Evolutionary conservation across 108 stramenopile genomes (phyloP).

Genomic region (Fragilaria crotonensis): DNA sequence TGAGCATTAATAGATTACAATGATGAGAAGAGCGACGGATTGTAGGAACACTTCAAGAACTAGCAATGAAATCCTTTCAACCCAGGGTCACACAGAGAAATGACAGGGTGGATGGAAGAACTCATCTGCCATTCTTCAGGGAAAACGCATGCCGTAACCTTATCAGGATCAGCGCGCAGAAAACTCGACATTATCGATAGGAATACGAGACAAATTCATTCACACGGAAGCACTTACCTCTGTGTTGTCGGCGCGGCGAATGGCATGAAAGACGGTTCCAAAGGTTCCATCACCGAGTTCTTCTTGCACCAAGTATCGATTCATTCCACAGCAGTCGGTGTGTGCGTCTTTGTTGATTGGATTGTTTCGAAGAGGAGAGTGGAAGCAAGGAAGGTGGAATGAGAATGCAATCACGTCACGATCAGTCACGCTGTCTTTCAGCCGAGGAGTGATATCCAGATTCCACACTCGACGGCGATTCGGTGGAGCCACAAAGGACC

Average conservation of each 20-base stretch:
- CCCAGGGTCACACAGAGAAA: slow-evolving; percentile 1
- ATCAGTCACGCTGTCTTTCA: too few species aligned
- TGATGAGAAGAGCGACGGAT: neutral
- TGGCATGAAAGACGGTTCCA: slow-evolving; percentile 85
- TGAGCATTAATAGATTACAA: slow-evolving; percentile 5
- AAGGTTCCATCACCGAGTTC: slow-evolving; percentile 94
- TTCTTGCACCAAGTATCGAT: slow-evolving; percentile 82
- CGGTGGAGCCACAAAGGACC: too few species aligned
- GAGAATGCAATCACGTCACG: too few species aligned
- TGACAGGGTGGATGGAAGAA: neutral
- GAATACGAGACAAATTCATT: slow-evolving; percentile 1
- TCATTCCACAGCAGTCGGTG: too few species aligned
- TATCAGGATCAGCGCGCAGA: neutral
- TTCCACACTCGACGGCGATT: too few species aligned
- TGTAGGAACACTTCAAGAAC: slow-evolving; percentile 1
- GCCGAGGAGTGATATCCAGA: too few species aligned
- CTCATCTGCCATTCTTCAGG: neutral
- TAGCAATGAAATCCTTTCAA: neutral
- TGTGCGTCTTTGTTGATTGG: too few species aligned
- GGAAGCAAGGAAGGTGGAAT: too few species aligned
- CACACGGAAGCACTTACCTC: too few species aligned
- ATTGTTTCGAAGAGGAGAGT: too few species aligned
- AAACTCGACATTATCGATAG: too few species aligned
- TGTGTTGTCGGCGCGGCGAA: slow-evolving; percentile 52
- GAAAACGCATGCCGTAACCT: neutral